These are phyloP conservation scores for Irineochytrium annulatum DNA, from an alignment of 192 early-diverging fungal species.

Conservation along the genomic window DNA sequence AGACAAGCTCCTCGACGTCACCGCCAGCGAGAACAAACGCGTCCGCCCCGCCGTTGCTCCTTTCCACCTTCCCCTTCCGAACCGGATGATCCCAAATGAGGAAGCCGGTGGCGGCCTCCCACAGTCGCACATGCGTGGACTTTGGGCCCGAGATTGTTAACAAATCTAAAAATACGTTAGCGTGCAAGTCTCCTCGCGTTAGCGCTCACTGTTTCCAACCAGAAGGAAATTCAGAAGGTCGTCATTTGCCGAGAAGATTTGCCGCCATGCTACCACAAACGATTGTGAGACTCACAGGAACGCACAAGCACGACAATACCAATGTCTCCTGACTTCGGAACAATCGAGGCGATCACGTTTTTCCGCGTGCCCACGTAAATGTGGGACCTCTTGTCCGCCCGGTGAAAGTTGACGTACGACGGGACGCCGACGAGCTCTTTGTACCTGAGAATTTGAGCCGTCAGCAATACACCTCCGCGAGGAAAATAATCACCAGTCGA, in stretches of 20 bases:
- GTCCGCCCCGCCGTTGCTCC: not conserved
- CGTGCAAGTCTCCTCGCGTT: not conserved
- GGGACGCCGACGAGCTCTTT: slow-evolving; percentile 19
- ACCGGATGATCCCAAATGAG: slow-evolving; percentile 34
- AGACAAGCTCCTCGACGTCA: not conserved
- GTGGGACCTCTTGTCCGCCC: slow-evolving; percentile 8
- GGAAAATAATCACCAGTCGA: slow-evolving; percentile 14
- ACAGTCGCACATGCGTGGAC: slow-evolving; percentile 38
- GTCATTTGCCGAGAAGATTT: slow-evolving; percentile 58
- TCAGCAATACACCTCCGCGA: not conserved
- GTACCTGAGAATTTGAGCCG: slow-evolving; percentile 12
- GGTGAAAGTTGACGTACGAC: slow-evolving; percentile 6
- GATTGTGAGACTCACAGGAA: not conserved
- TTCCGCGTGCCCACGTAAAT: slow-evolving; percentile 63
- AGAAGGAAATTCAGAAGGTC: slow-evolving; percentile 41
- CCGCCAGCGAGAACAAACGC: not conserved
- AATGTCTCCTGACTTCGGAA: slow-evolving; percentile 61
- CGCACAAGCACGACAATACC: slow-evolving; percentile 15
- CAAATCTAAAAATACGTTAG: slow-evolving; percentile 18
- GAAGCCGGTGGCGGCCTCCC: slow-evolving; percentile 42
- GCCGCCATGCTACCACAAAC: slow-evolving; percentile 65
- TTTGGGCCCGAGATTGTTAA: slow-evolving; percentile 35
- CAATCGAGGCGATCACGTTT: slow-evolving; percentile 70
- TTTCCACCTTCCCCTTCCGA: not conserved
- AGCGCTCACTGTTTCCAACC: not conserved